Percentiles rank a stretch among this genome's conserved stretches.
Conservation (phyloP, 805 yeast genomes). For the Pichia exigua region DNA sequence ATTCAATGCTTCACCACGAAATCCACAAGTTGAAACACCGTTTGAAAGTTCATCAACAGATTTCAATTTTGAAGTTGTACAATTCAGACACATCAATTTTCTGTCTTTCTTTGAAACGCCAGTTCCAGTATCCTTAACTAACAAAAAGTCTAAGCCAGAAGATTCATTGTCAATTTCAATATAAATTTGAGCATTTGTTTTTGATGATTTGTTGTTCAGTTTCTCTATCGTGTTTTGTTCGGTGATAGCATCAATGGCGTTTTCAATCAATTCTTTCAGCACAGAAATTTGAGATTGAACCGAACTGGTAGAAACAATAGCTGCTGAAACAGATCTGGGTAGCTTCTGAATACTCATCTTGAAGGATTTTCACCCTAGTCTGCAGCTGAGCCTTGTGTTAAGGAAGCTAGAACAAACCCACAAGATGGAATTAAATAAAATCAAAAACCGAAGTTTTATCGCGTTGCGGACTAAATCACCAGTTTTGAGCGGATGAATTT, state of each 20-base stretch:
- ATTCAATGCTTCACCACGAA: constrained; percentile 43
- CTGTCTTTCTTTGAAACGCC: constrained; percentile 30
- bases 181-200: constrained; percentile 20
- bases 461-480: neutral
- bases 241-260: constrained; percentile 31
- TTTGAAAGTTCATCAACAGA: constrained; percentile 24
- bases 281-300: constrained; percentile 30
- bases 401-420: neutral
- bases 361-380: neutral
- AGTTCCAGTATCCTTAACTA: constrained; percentile 34
- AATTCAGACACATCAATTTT: constrained; percentile 29
- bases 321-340: constrained; percentile 15
- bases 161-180: constrained; percentile 33
- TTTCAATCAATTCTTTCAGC: constrained; percentile 35
- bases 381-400: neutral
- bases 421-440: neutral
- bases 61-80: constrained; percentile 36
- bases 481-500: neutral
- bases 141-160: constrained; percentile 27
- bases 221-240: neutral
- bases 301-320: constrained; percentile 25
- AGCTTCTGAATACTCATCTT: constrained; percentile 19
- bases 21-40: constrained; percentile 33
- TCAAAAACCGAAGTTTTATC: neutral
- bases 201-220: neutral